Conservation (phyloP, 305 asterid species). For the Striga hermonthica region DNA sequence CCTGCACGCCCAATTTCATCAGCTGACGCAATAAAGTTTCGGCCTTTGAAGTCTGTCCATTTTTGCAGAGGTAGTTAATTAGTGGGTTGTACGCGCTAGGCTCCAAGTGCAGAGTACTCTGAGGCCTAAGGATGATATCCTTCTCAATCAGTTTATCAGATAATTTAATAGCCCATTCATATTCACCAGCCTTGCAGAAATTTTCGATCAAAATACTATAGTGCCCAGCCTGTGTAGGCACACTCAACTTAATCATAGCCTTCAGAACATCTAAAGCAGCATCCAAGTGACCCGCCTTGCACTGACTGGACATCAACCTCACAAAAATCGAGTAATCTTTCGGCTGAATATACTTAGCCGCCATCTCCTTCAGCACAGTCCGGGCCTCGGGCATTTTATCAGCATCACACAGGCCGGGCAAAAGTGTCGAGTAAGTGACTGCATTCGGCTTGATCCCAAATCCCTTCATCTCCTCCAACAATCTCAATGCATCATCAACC, state of each 20-base stretch:
- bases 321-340: constrained; percentile 61
- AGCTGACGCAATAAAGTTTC: constrained; percentile 72
- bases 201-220: constrained; percentile 78
- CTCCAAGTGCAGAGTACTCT: constrained; percentile 62
- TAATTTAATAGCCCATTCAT: constrained; percentile 58
- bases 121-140: constrained; percentile 59
- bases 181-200: constrained; percentile 65
- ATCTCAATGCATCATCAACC: constrained; percentile 72
- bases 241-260: constrained; percentile 68
- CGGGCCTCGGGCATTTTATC: constrained; percentile 74
- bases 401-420: constrained; percentile 79
- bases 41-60: constrained; percentile 72
- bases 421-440: constrained; percentile 64
- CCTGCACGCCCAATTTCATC: constrained; percentile 86
- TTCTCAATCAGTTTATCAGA: constrained; percentile 80
- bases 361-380: constrained; percentile 68
- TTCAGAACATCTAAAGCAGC: constrained; percentile 75
- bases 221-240: constrained; percentile 90
- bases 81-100: constrained; percentile 68
- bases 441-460: constrained; percentile 70
- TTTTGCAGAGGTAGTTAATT: constrained; percentile 68
- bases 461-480: constrained; percentile 79
- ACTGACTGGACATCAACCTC: constrained; percentile 57
- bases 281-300: constrained; percentile 65
- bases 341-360: constrained; percentile 52